A percentile compares a stretch with the other conserved stretches of the same genome.
Evolutionary conservation across 2,329 filamentous ascomycete genomes (phyloP).

Genomic region (Teratosphaeriaceae sp.): DNA sequence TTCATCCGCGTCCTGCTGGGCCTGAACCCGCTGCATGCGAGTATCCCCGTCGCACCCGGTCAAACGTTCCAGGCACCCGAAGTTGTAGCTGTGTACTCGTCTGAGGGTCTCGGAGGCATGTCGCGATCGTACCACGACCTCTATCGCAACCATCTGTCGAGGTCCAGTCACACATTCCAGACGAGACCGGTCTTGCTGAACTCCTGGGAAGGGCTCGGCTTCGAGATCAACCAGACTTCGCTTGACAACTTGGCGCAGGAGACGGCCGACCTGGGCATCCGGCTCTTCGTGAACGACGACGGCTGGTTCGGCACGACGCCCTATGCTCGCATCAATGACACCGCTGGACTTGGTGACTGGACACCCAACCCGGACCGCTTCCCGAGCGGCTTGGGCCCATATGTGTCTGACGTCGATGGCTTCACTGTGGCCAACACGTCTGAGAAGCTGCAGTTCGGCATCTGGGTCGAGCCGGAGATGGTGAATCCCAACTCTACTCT

Average conservation of each 20-base stretch:
- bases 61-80: constrained; percentile 56
- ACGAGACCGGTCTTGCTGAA: constrained; percentile 54
- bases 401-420: constrained; percentile 47
- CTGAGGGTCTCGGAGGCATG: constrained; percentile 53
- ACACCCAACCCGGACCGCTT: constrained; percentile 52
- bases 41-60: constrained; percentile 50
- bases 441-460: constrained; percentile 51
- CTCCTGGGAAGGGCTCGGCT: constrained; percentile 59
- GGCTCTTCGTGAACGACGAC: constrained; percentile 59
- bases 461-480: constrained; percentile 66
- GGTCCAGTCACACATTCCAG: constrained; percentile 48
- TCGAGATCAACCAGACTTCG: constrained; percentile 51
- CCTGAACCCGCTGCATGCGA: constrained; percentile 55
- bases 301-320: constrained; percentile 59
- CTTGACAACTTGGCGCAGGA: constrained; percentile 51
- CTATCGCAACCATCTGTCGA: constrained; percentile 55
- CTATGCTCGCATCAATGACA: constrained; percentile 53
- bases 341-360: constrained; percentile 58
- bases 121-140: constrained; percentile 56
- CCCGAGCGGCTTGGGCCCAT: constrained; percentile 48
- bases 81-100: constrained; percentile 56
- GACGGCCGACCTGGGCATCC: constrained; percentile 53
- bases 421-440: constrained; percentile 44
- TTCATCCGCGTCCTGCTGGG: constrained; percentile 55
- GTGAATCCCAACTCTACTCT: constrained; percentile 56